These are phyloP conservation scores for Piloderma croceum DNA, from an alignment of 768 basidiomycete genomes.

Conservation along the genomic window DNA sequence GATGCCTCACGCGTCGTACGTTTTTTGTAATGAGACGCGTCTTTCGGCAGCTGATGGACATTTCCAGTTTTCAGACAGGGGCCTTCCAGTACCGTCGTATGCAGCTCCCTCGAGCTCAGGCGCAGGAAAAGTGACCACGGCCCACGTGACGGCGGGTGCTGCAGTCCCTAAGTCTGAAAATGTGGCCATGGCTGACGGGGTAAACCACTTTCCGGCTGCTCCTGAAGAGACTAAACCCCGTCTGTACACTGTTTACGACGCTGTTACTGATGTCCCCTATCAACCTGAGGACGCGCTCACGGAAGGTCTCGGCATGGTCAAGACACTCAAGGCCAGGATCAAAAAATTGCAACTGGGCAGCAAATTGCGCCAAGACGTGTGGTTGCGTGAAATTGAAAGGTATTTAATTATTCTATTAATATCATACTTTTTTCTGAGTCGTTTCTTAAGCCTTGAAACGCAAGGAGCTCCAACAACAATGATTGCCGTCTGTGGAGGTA, in stretches of 20 bases:
- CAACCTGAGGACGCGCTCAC: slow-evolving; percentile 44
- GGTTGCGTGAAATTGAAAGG: slow-evolving; percentile 50
- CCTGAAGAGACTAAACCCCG: slow-evolving; percentile 10
- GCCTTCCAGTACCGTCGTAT: slow-evolving; percentile 22
- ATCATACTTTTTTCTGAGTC: neutral
- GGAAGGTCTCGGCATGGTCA: slow-evolving; percentile 49
- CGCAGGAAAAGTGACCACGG: neutral
- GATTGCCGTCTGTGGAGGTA: slow-evolving; percentile 60
- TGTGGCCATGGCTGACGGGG: neutral
- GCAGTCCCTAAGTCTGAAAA: neutral
- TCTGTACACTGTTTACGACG: slow-evolving; percentile 32
- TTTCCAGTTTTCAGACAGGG: slow-evolving; percentile 20
- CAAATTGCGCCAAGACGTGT: slow-evolving; percentile 53
- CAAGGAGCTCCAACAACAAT: slow-evolving; percentile 52
- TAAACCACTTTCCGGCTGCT: neutral
- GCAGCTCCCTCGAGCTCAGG: neutral
- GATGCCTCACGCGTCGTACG: slow-evolving; percentile 25
- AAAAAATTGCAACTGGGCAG: slow-evolving; percentile 45
- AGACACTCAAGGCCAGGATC: slow-evolving; percentile 38
- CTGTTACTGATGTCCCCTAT: slow-evolving; percentile 41
- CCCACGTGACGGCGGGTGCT: neutral
- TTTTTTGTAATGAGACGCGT: slow-evolving; percentile 2
- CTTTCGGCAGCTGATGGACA: neutral
- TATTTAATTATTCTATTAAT: slow-evolving; percentile 19
- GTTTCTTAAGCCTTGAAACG: slow-evolving; percentile 38